phyloP scores from a whole-genome alignment of 441 rosid species.

The Corymbia citriodora region DNA sequence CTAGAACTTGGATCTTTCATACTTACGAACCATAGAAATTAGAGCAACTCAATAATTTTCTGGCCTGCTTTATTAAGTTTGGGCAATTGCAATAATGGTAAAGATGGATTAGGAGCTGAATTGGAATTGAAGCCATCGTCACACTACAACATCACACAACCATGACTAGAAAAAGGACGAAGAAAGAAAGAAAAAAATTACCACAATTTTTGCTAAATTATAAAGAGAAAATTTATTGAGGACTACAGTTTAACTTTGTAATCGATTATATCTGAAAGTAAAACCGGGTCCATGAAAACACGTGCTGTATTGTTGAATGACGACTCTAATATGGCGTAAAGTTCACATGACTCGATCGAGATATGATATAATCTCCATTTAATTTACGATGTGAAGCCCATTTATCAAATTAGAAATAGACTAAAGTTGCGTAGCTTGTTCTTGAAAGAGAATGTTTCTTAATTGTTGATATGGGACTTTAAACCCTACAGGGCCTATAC shows the following conservation, averaged over 20 bases:
- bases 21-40: background rate
- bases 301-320: background rate
- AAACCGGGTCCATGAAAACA: background rate
- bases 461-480: background rate
- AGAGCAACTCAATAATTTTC: background rate
- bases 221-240: background rate
- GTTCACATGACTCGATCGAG: background rate
- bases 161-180: background rate
- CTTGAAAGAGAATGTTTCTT: background rate
- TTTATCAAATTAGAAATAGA: background rate
- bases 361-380: background rate
- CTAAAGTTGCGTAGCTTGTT: background rate
- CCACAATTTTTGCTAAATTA: background rate
- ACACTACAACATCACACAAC: background rate
- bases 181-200: background rate
- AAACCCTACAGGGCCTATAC: background rate
- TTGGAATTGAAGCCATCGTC: background rate
- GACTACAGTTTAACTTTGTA: background rate
- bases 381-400: background rate
- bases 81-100: background rate
- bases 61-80: background rate
- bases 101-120: background rate
- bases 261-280: background rate
- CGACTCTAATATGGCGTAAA: background rate
- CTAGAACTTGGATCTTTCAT: background rate